Percentiles rank a stretch among this genome's conserved stretches.
These are phyloP conservation scores for Colletotrichum sublineola DNA, from an alignment of 2,329 filamentous ascomycete genomes.

Conservation along the genomic window DNA sequence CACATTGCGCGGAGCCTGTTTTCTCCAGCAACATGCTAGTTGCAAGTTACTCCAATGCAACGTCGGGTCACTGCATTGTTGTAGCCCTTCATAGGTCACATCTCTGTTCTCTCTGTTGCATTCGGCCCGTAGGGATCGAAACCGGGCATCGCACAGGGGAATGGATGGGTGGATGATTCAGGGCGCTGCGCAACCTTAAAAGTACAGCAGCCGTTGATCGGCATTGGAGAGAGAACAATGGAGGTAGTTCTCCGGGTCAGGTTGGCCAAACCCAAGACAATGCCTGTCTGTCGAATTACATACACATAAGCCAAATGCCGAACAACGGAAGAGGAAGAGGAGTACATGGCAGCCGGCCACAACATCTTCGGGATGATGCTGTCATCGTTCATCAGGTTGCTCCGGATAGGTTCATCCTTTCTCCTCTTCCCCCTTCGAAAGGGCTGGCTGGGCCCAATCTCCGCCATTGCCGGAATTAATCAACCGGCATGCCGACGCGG, in stretches of 20 bases:
- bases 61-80: not conserved
- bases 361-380: not conserved
- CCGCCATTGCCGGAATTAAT: conserved; percentile 14
- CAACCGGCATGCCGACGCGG: conserved; percentile 30
- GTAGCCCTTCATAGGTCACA: not conserved
- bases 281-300: not conserved
- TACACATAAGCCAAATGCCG: not conserved
- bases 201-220: not conserved
- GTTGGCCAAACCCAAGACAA: not conserved
- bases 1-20: not conserved
- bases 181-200: not conserved
- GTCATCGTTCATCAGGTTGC: not conserved
- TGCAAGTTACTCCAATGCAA: not conserved
- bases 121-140: not conserved
- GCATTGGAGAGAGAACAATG: not conserved
- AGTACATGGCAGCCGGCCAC: not conserved
- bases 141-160: not conserved
- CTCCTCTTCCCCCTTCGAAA: not conserved
- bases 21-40: not conserved
- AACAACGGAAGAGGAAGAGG: not conserved
- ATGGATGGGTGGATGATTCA: not conserved
- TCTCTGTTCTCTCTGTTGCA: not conserved
- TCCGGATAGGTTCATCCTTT: conserved; percentile 5
- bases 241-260: not conserved
- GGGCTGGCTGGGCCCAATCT: not conserved